Evolutionary conservation across 768 basidiomycete genomes (phyloP), one percentile per base, ranked within the genome.

Genomic region (Lactarius sanguifluus): DNA sequence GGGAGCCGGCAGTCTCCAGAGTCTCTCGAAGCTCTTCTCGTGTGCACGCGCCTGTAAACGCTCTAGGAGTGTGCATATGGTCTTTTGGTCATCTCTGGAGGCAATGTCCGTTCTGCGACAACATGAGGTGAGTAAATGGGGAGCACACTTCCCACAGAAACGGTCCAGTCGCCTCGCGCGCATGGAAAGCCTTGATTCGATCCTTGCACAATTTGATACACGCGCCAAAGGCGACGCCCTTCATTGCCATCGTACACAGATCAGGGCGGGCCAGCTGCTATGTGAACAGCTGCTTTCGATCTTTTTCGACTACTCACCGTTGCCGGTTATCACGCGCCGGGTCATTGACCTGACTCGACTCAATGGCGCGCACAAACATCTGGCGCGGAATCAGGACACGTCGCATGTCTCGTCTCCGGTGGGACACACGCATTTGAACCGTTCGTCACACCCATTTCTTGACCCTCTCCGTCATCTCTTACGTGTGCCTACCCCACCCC

Each of bases 61-160:
- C 47, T 23, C 47, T 50, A n/a, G 47, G 47, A 50, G 23, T 23
- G 23, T 13, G 23, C 47, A 50, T 25, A 23, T 12, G 23, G 23
- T 79, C 72, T 83, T 80, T 73, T 86, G 1, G 83, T 84, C 76
- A 81, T 79, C 70, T 82, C 87, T 85, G 68, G 74, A 80, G 16
- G 78, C 79, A 16, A 79, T 87, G 71, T n/a, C 81, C 84, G 72
- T 63, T 79, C 1, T 74, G 76, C 3, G 73, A 0, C 79, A 85
- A 13, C 77, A 80, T 64, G 69, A 71, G 2, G 71, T 75, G 10
- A 85, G n/a, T 47, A n/a, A 87, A 79, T 65, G 86, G 86, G 72
- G 82, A 82, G 61, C 86, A 86, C 64, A 79, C 82, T 5, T 83
- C 81, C 15, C 78, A 78, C 18, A 79, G 82, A 67, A 84, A 85